Evolutionary conservation across 768 basidiomycete species (phyloP).

Genomic region (Fibroporia radiculosa): DNA sequence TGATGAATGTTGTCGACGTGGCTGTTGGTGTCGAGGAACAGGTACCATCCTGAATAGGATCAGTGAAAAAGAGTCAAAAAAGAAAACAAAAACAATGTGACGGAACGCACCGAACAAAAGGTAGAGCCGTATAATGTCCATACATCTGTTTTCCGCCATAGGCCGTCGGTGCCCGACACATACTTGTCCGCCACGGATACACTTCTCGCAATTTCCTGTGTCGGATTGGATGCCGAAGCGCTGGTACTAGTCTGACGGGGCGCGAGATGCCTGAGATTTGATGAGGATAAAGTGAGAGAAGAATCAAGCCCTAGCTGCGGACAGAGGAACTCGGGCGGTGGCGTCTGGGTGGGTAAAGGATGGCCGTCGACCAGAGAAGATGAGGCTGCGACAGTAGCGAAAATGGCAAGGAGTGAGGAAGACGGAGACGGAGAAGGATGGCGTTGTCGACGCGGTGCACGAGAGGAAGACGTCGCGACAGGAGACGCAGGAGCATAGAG

Average conservation of each 20-base stretch:
- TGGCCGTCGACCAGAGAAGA: conserved; percentile 38
- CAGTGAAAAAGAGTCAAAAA: too few species aligned
- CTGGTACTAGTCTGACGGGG: conserved; percentile 5
- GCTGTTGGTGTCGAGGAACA: neutral
- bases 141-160: conserved; percentile 13
- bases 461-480: neutral
- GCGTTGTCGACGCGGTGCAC: conserved; percentile 3
- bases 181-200: conserved; percentile 16
- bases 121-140: conserved; percentile 6
- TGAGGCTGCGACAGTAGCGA: conserved; percentile 47
- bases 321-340: conserved; percentile 56
- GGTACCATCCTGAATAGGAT: neutral
- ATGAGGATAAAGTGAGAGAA: conserved; percentile 5
- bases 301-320: conserved; percentile 25
- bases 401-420: conserved; percentile 41
- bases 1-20: neutral
- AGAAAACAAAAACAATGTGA: too few species aligned
- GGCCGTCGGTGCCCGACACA: conserved; percentile 12
- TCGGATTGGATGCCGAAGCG: neutral
- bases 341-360: conserved; percentile 28
- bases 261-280: conserved; percentile 5
- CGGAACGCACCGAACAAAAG: conserved; percentile 1
- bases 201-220: neutral
- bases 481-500: conserved; percentile 5
- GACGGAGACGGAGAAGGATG: conserved; percentile 33